A percentile compares a stretch with the other conserved stretches of the same genome.
Conservation (phyloP, 371 early-diverging fungal species). For the Blakeslea trispora region DNA sequence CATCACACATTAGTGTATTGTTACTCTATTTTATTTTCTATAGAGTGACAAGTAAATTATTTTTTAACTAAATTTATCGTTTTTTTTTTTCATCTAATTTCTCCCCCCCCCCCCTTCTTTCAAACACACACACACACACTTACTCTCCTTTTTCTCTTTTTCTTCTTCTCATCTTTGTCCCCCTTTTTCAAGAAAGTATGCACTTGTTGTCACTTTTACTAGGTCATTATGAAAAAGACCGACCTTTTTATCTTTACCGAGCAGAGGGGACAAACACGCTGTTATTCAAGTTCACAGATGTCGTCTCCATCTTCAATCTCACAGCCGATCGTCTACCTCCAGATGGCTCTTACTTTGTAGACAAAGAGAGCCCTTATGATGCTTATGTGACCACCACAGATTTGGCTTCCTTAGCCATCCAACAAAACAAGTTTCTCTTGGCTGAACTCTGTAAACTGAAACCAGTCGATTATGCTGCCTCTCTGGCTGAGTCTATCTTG, state of each 20-base stretch:
- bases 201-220: slow-evolving; percentile 17
- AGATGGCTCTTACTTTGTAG: neutral
- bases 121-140: no score
- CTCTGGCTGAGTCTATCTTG: slow-evolving; percentile 38
- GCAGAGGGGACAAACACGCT: slow-evolving; percentile 4
- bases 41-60: no score
- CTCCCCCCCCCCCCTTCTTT: no score
- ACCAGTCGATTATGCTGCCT: slow-evolving; percentile 35
- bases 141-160: slow-evolving; percentile 1
- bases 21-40: no score
- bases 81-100: no score
- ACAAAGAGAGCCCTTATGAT: slow-evolving; percentile 1
- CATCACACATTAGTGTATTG: no score
- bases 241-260: slow-evolving; percentile 12
- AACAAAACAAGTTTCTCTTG: slow-evolving; percentile 24
- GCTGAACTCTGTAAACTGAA: slow-evolving; percentile 50
- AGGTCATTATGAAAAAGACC: slow-evolving; percentile 15
- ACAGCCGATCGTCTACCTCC: neutral
- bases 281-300: slow-evolving; percentile 16
- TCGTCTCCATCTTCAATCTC: slow-evolving; percentile 11
- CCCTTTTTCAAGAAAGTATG: slow-evolving; percentile 10
- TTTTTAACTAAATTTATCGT: no score
- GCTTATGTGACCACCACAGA: slow-evolving; percentile 14
- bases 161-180: neutral
- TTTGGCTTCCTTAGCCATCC: slow-evolving; percentile 12